These are phyloP conservation scores for Castanea mollissima DNA, from an alignment of 306 rosid species.

Conservation along the genomic window DNA sequence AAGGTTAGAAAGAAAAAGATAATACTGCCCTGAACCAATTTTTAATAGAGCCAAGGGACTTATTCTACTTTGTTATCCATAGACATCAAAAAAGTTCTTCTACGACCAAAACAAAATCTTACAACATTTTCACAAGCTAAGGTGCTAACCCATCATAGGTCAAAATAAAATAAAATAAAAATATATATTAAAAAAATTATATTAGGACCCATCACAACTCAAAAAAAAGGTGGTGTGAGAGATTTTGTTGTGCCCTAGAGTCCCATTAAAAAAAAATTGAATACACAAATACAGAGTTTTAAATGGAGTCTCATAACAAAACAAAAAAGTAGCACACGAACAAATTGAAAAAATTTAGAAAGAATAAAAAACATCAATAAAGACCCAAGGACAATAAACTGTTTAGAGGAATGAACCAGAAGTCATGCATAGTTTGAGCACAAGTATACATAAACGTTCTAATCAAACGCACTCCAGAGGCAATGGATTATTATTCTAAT, in stretches of 20 bases:
- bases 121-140: no score
- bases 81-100: no score
- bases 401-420: neutral
- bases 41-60: neutral
- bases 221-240: no score
- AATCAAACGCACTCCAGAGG: neutral
- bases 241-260: no score
- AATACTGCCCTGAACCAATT: slow-evolving; percentile 1
- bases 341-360: neutral
- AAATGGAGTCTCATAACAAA: neutral
- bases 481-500: neutral
- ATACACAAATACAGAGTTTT: neutral
- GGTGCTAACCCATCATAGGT: no score
- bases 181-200: no score
- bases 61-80: no score
- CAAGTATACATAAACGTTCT: neutral
- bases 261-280: no score
- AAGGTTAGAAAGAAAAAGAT: neutral
- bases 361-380: neutral
- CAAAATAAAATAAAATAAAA: no score
- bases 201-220: no score
- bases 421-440: neutral
- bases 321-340: neutral
- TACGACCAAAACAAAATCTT: no score
- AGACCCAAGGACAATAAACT: neutral